Evolutionary conservation across 1,284 basidiomycete species (phyloP), one percentile per base, ranked within the genome.

Genomic region (Erythrobasidium hasegawianum): DNA sequence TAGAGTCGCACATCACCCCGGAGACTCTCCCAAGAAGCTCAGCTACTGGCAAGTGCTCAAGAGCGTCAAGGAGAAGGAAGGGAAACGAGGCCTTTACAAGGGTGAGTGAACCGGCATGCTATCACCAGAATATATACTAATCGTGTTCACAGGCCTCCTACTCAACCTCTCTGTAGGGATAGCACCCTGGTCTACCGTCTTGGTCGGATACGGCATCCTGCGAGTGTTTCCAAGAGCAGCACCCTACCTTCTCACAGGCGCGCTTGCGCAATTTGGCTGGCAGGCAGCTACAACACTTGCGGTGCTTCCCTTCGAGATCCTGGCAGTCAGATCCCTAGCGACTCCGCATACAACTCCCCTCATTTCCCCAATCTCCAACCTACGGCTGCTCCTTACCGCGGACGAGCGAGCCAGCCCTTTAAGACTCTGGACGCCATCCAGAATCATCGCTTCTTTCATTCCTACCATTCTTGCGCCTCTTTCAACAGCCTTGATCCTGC

Each of bases 371-470:
- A n/a, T 64, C 41, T 55, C 61, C 14, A 64, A 64, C 43, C 49
- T 64, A 26, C 61, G 61, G 14, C 61, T 64, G 11, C 54, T 64
- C 16, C 27, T 64, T 11, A 64, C 61, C 9, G 61, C 61, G 11
- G 61, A 64, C 38, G 61, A 64, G 43, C 52, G 61, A 18, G 29
- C 61, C 2, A 52, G 56, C 47, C 61, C 61, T 16, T 56, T 64
- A 38, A 64, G 26, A 39, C 43, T 64, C 22, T 64, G 54, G 53
- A 64, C 61, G 24, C 61, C 61, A 16, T 64, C 61, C 22, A 41
- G 61, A 33, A 64, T 64, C n/a, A 29, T 64, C 18, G 61, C 61
- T 47, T 64, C 61, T 33, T 64, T 64, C 53, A 18, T 64, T 16
- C 61, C 61, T 18, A 64, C 61, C 41, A 43, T 64, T n/a, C 26